A percentile compares a stretch with the other conserved stretches of the same genome.
phyloP scores from a whole-genome alignment of 495 filamentous ascomycete species.

The Aspergillus nanangensis region DNA sequence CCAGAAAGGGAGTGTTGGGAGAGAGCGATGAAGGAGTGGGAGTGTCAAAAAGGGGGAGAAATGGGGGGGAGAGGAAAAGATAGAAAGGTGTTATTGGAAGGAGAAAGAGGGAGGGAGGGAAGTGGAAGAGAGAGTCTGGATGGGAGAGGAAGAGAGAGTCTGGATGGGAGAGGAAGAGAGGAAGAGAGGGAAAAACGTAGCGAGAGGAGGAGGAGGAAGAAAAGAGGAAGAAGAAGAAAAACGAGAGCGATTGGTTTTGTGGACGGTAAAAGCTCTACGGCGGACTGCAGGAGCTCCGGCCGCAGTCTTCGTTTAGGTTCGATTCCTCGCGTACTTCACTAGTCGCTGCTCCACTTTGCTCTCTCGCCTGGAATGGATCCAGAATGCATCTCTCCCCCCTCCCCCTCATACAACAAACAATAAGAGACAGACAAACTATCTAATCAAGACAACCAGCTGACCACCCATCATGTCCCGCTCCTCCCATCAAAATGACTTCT shows the following conservation, averaged over 20 bases:
- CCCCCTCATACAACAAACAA: not conserved
- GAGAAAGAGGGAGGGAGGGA: constrained; percentile 3
- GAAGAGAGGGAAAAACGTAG: constrained; percentile 9
- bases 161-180: constrained; percentile 3
- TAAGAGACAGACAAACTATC: not conserved
- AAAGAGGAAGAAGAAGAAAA: constrained; percentile 13
- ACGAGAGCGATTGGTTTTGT: constrained; percentile 31
- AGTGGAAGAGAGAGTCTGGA: constrained; percentile 5
- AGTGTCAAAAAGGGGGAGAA: no score
- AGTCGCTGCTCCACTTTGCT: constrained; percentile 1
- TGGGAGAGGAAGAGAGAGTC: constrained; percentile 24
- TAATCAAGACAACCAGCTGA: not conserved
- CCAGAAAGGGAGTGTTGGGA: constrained; percentile 14
- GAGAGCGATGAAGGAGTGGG: constrained; percentile 11
- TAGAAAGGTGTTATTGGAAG: no score
- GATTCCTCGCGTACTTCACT: constrained; percentile 4
- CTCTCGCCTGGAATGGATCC: not conserved
- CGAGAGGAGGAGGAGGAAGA: constrained; percentile 8
- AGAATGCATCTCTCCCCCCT: not conserved
- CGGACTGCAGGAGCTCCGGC: constrained; percentile 28
- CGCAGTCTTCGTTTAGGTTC: constrained; percentile 22
- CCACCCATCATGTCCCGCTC: constrained; percentile 56
- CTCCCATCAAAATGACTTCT: constrained; percentile 70
- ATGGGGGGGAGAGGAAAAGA: constrained; percentile 3
- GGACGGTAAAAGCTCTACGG: constrained; percentile 35